Conservation (phyloP, 2,329 filamentous ascomycete genomes). For the Penicillium rolfsii region DNA sequence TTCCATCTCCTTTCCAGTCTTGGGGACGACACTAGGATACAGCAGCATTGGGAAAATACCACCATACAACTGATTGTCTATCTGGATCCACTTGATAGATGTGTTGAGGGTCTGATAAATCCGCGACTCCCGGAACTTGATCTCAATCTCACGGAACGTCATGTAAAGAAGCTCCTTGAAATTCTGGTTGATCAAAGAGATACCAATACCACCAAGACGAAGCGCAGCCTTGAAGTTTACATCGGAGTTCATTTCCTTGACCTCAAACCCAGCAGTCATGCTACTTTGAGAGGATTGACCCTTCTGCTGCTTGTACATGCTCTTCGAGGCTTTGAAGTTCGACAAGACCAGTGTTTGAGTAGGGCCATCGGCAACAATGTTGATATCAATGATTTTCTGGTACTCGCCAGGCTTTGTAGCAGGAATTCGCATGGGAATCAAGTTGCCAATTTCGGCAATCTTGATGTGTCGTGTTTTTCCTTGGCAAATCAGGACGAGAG, state of each 20-base stretch:
- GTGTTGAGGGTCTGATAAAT: conserved; percentile 89
- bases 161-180: conserved; percentile 90
- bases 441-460: conserved; percentile 92
- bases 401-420: conserved; percentile 63
- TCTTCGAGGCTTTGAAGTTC: conserved; percentile 91
- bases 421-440: conserved; percentile 89
- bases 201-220: conserved; percentile 83
- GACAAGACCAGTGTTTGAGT: conserved; percentile 93
- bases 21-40: conserved; percentile 96
- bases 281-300: conserved; percentile 60
- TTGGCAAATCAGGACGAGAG: conserved; percentile 79
- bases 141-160: conserved; percentile 85
- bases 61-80: conserved; percentile 97
- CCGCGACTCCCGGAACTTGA: conserved; percentile 91
- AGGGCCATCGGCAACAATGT: conserved; percentile 91
- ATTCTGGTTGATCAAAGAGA: conserved; percentile 91
- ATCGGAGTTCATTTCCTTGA: conserved; percentile 86
- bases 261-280: conserved; percentile 76
- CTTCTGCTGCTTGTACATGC: conserved; percentile 75
- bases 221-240: conserved; percentile 89
- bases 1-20: conserved; percentile 94
- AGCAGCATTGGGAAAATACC: conserved; percentile 97
- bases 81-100: conserved; percentile 97
- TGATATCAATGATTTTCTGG: conserved; percentile 92
- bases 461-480: conserved; percentile 89